Conservation (phyloP, 371 early-diverging fungal species). For the Syncephalastrum racemosum region DNA sequence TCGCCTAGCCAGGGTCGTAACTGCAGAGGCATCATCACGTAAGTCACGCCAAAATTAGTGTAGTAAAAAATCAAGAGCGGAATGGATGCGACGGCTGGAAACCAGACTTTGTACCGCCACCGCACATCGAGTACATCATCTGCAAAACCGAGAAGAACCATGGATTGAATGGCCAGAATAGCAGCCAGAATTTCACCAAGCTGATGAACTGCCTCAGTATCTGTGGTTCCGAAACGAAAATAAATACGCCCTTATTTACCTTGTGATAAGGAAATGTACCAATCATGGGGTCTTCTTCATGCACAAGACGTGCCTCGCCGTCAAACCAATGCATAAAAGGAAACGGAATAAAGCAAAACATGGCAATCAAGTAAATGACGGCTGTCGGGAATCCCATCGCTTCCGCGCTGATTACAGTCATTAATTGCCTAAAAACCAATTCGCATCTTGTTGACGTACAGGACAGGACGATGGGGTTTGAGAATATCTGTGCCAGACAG, state of each 20-base stretch:
- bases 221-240: background rate
- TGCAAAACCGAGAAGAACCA: slow-evolving; percentile 96
- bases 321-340: slow-evolving; percentile 85
- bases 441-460: slow-evolving; percentile 45
- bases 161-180: slow-evolving; percentile 85
- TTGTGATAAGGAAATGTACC: slow-evolving; percentile 73
- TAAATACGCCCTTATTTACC: slow-evolving; percentile 44
- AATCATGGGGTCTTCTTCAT: slow-evolving; percentile 35
- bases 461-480: slow-evolving; percentile 68
- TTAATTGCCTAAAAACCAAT: background rate
- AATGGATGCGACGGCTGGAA: slow-evolving; percentile 91
- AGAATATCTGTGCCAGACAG: slow-evolving; percentile 82
- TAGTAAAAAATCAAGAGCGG: slow-evolving; percentile 95
- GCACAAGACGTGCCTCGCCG: slow-evolving; percentile 29
- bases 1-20: slow-evolving; percentile 72
- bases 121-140: slow-evolving; percentile 97
- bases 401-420: slow-evolving; percentile 27
- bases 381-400: slow-evolving; percentile 50
- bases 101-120: slow-evolving; percentile 95
- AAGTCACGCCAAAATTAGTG: slow-evolving; percentile 85
- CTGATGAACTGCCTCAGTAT: slow-evolving; percentile 27
- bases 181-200: slow-evolving; percentile 88
- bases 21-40: slow-evolving; percentile 84
- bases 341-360: slow-evolving; percentile 91
- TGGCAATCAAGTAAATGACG: slow-evolving; percentile 76